These are phyloP conservation scores for Malus hybrid DNA, from an alignment of 331 rosid genomes.

Conservation along the genomic window DNA sequence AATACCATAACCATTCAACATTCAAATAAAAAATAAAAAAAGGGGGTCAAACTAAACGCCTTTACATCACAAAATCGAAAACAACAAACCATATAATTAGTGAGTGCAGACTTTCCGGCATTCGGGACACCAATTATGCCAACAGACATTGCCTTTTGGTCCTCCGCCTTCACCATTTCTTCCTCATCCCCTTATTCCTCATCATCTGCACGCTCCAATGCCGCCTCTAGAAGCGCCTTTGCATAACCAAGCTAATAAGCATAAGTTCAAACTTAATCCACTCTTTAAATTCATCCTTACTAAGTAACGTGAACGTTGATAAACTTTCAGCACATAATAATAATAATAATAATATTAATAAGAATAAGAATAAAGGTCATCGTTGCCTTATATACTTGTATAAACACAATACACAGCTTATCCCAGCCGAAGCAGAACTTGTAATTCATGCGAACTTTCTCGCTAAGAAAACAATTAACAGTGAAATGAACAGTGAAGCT, in stretches of 20 bases:
- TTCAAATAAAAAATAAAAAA: background rate
- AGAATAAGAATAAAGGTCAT: too few relatives aligned
- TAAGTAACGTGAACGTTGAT: too few relatives aligned
- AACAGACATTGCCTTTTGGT: constrained; percentile 69
- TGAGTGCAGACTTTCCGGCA: constrained; percentile 81
- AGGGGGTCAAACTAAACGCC: background rate
- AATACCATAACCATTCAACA: background rate
- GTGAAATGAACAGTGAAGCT: too few relatives aligned
- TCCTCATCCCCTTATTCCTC: constrained; percentile 23
- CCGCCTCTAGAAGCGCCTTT: constrained; percentile 64
- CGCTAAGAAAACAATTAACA: too few relatives aligned
- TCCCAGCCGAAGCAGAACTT: too few relatives aligned
- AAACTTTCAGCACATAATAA: too few relatives aligned
- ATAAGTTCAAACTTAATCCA: too few relatives aligned
- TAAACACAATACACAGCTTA: too few relatives aligned
- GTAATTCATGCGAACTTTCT: too few relatives aligned
- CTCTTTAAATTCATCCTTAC: too few relatives aligned
- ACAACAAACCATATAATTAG: constrained; percentile 61
- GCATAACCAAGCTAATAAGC: constrained; percentile 21
- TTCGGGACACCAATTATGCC: constrained; percentile 80
- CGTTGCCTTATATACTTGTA: too few relatives aligned
- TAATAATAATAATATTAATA: too few relatives aligned
- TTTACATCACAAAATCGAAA: background rate
- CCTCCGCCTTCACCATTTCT: background rate
- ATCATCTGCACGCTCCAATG: constrained; percentile 20